Evolutionary conservation across 495 filamentous ascomycete species (phyloP).

Genomic region (Penicillium macrosclerotiorum): DNA sequence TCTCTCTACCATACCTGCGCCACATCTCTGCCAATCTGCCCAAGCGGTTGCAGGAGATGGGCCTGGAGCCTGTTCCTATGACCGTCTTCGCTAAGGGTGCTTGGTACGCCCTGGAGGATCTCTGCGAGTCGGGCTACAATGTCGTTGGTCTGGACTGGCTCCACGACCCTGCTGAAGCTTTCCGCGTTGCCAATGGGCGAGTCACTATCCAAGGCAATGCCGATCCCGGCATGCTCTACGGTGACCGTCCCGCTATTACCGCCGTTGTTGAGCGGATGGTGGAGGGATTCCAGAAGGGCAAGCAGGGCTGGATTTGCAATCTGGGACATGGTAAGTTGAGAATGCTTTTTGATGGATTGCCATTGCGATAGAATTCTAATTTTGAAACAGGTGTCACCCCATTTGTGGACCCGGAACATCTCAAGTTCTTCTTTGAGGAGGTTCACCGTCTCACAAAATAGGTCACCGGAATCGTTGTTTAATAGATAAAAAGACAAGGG

Average conservation of each 20-base stretch:
- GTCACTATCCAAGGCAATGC: conserved; percentile 91
- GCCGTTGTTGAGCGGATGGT: conserved; percentile 79
- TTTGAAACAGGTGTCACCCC: conserved; percentile 73
- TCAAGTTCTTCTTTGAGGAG: conserved; percentile 92
- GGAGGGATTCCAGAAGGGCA: conserved; percentile 80
- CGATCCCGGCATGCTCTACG: conserved; percentile 91
- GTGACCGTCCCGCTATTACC: conserved; percentile 75
- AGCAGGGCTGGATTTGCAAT: conserved; percentile 84
- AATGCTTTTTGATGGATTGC: background rate
- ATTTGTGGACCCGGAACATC: conserved; percentile 84
- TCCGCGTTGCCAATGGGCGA: conserved; percentile 69
- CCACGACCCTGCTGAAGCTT: conserved; percentile 82
- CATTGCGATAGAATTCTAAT: conserved; percentile 17
- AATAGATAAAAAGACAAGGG: too few relatives aligned
- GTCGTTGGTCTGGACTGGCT: conserved; percentile 95
- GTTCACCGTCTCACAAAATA: conserved; percentile 62
- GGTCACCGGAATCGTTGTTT: background rate
- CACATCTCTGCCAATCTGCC: conserved; percentile 81
- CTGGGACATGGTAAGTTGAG: conserved; percentile 74
- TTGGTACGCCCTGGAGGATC: conserved; percentile 89
- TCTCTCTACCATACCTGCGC: conserved; percentile 81
- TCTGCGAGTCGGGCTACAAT: conserved; percentile 86
- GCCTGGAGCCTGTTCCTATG: conserved; percentile 83
- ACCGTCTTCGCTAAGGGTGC: conserved; percentile 99
- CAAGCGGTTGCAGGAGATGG: conserved; percentile 64